Percentiles rank a stretch among this genome's conserved stretches.
Conservation (phyloP, 108 stramenopile species). For the Skeletonema marinoi region DNA sequence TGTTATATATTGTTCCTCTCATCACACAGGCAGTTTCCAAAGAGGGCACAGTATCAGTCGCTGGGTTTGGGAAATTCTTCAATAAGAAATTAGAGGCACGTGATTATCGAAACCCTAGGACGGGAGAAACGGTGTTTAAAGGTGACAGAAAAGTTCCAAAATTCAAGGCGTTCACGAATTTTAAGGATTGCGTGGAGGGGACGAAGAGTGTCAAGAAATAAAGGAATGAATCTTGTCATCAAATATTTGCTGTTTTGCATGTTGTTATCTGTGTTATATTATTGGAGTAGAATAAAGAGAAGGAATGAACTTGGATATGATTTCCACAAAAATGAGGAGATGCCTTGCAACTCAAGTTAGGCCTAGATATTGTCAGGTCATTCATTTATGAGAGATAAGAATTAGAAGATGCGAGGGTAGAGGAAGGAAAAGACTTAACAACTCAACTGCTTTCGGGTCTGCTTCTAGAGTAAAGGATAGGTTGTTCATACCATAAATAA, state of each 20-base stretch:
- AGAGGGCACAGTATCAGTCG: not conserved
- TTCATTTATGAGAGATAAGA: not conserved
- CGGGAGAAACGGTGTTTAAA: not conserved
- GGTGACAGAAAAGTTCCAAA: not conserved
- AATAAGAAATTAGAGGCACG: not conserved
- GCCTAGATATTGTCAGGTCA: not conserved
- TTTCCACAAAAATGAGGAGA: not conserved
- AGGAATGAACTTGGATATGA: not conserved
- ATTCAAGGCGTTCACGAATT: not conserved
- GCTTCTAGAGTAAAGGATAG: no score
- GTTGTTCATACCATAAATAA: no score
- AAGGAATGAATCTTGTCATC: not conserved
- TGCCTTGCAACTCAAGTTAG: not conserved
- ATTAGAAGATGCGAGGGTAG: not conserved
- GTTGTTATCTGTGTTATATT: not conserved
- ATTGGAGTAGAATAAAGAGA: not conserved
- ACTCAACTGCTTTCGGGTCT: not conserved
- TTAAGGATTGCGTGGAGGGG: not conserved
- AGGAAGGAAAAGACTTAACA: not conserved
- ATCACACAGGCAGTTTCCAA: not conserved
- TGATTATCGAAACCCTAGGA: not conserved
- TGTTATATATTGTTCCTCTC: not conserved
- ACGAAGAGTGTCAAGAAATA: not conserved
- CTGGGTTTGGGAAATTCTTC: not conserved
- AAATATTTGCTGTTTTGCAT: not conserved